phyloP scores from a whole-genome alignment of 2,329 filamentous ascomycete genomes.

The Clonostachys chloroleuca region DNA sequence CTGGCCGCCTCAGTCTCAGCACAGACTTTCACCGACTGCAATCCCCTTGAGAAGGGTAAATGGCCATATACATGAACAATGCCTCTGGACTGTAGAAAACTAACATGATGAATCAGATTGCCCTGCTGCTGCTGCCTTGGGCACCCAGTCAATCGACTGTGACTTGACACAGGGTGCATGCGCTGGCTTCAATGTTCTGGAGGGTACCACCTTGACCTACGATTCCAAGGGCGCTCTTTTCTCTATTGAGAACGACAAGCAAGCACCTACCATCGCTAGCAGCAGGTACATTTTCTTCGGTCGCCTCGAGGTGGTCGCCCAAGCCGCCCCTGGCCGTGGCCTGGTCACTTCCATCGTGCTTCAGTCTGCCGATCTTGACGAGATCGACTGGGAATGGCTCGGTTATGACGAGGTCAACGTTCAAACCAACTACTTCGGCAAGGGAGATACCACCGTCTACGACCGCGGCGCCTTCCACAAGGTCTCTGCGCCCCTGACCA shows the following conservation, averaged over 20 bases:
- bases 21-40: slow-evolving; percentile 53
- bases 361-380: slow-evolving; percentile 83
- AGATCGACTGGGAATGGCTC: slow-evolving; percentile 94
- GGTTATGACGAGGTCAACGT: slow-evolving; percentile 70
- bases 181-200: slow-evolving; percentile 40
- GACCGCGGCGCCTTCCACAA: slow-evolving; percentile 63
- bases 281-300: slow-evolving; percentile 98
- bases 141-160: slow-evolving; percentile 48
- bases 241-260: slow-evolving; percentile 62
- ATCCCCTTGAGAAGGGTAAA: slow-evolving; percentile 47
- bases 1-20: too few species aligned
- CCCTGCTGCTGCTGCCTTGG: slow-evolving; percentile 72
- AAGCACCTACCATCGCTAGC: slow-evolving; percentile 69
- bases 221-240: slow-evolving; percentile 46
- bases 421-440: slow-evolving; percentile 83
- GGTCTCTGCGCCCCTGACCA: slow-evolving; percentile 50
- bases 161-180: slow-evolving; percentile 76
- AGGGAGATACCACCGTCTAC: slow-evolving; percentile 66
- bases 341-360: slow-evolving; percentile 88
- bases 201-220: slow-evolving; percentile 44
- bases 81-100: slow-evolving; percentile 1
- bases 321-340: slow-evolving; percentile 75
- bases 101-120: slow-evolving; percentile 48
- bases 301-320: slow-evolving; percentile 72
- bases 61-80: slow-evolving; percentile 5